phyloP scores from a whole-genome alignment of 2,329 filamentous ascomycete genomes.

The Penicillium hordei region DNA sequence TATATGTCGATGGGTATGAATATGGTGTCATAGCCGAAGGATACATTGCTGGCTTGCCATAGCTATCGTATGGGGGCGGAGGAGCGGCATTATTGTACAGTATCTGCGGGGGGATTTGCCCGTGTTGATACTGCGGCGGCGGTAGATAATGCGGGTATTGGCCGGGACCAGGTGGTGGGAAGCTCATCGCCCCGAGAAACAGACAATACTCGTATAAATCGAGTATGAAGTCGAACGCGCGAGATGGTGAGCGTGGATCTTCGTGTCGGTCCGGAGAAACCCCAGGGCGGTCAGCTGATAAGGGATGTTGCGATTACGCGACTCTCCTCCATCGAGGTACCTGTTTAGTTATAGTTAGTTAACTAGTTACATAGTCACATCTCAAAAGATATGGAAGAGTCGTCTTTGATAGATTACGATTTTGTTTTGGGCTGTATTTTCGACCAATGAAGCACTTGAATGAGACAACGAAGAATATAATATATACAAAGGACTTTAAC shows the following conservation, averaged over 20 bases:
- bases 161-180: slow-evolving; percentile 42
- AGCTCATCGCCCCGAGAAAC: slow-evolving; percentile 43
- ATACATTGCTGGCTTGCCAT: slow-evolving; percentile 39
- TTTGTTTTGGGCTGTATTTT: background rate
- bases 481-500: background rate
- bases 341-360: background rate
- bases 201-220: slow-evolving; percentile 19
- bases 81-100: slow-evolving; percentile 38
- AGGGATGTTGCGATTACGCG: slow-evolving; percentile 12
- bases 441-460: background rate
- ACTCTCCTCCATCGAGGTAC: background rate
- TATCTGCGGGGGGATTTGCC: slow-evolving; percentile 34
- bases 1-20: slow-evolving; percentile 34
- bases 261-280: slow-evolving; percentile 35
- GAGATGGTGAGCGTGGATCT: slow-evolving; percentile 12
- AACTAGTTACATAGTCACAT: background rate
- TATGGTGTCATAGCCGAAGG: slow-evolving; percentile 37
- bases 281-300: slow-evolving; percentile 28
- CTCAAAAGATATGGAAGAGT: background rate
- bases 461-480: background rate
- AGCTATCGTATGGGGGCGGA: slow-evolving; percentile 32
- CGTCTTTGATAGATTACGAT: background rate
- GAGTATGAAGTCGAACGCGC: slow-evolving; percentile 14
- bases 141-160: slow-evolving; percentile 35
- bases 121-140: slow-evolving; percentile 37